Base-by-base conservation (phyloP, 2,329 filamentous ascomycete genomes). In the Tolypocladium endophyticum region DNA sequence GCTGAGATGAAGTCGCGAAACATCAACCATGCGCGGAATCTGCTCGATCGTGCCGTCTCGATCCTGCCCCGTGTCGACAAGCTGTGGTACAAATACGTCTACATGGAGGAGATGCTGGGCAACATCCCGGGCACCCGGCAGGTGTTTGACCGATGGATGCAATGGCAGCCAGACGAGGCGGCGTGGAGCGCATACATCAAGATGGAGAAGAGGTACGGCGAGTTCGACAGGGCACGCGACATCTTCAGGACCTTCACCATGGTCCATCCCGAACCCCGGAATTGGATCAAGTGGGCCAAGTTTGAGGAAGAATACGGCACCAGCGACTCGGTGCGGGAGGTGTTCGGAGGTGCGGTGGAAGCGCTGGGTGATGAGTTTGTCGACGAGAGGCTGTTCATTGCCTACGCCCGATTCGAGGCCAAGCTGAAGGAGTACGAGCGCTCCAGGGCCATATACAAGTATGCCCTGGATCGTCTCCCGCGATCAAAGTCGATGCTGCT, bases 1-100 rank as follows among this genome's bases (percentile, higher is more conserved):
- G 85, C 91, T 55, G 94, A 97, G 81, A 96, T 99, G 89, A 95
- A 95, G 76, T 70, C 71, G 63, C 81, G 92, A 65, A 96, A 96
- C 72, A 97, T 99, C 79, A 96, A 96, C 72, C 93, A 97, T 81
- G 92, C 94, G 39, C 82, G 94, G 61, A 99, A 99, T 72, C 76
- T 99, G 57, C 84, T 99, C 58, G 94, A 99, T 72, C 87, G 94
- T 59, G 92, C 94, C n/a, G 90, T 97, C 58, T 92, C 92, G 0
- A 90, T 95, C 59, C 79, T 97, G 45, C 94, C 94, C 6, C 82
- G 94, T 60, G 85, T 97, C 47, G 92, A 97, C 72, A 97, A 97
- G 80, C 78, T 99, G 39, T 99, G 94, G 94, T 99, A 96, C 79
- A 97, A 97, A 73, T 99, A 97, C 79, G 91, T 96, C 33, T 96